Conservation (phyloP, 495 filamentous ascomycete genomes). For the Penicillium macrosclerotiorum region DNA sequence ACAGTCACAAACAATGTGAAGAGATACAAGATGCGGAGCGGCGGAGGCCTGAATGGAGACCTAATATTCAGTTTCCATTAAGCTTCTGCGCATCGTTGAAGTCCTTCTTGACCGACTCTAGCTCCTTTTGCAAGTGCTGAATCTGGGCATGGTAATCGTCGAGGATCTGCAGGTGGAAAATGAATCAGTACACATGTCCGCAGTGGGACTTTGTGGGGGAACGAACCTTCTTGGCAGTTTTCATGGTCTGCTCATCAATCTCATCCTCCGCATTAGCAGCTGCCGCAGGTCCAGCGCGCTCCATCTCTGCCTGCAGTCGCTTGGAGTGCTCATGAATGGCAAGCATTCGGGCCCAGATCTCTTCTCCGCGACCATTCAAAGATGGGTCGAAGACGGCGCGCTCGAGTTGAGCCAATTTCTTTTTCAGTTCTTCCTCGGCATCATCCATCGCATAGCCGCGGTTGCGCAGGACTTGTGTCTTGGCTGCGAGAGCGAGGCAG, state of each 20-base stretch:
- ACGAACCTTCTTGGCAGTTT: constrained; percentile 80
- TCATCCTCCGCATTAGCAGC: constrained; percentile 47
- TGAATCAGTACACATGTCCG: constrained; percentile 9
- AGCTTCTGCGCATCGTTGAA: constrained; percentile 72
- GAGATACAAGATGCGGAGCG: constrained; percentile 8
- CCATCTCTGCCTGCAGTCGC: constrained; percentile 75
- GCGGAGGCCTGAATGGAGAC: background rate
- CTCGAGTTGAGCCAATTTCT: constrained; percentile 75
- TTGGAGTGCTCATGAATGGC: constrained; percentile 77
- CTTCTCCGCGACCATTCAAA: constrained; percentile 78
- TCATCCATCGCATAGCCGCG: constrained; percentile 88
- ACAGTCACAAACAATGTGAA: constrained; percentile 11
- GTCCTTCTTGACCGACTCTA: constrained; percentile 74
- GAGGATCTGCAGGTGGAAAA: constrained; percentile 62
- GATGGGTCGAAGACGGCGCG: constrained; percentile 77
- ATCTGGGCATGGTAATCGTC: constrained; percentile 89
- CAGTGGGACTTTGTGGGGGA: background rate
- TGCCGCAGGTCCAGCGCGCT: constrained; percentile 56
- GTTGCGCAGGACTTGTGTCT: constrained; percentile 88
- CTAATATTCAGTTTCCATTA: constrained; percentile 16
- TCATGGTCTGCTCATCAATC: constrained; percentile 75
- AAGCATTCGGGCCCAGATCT: constrained; percentile 95
- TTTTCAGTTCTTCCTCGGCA: constrained; percentile 87
- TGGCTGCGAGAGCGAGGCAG: constrained; percentile 79
- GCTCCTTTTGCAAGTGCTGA: constrained; percentile 75